Evolutionary conservation across 2,329 filamentous ascomycete species (phyloP).

Genomic region (Diatrype stigma): DNA sequence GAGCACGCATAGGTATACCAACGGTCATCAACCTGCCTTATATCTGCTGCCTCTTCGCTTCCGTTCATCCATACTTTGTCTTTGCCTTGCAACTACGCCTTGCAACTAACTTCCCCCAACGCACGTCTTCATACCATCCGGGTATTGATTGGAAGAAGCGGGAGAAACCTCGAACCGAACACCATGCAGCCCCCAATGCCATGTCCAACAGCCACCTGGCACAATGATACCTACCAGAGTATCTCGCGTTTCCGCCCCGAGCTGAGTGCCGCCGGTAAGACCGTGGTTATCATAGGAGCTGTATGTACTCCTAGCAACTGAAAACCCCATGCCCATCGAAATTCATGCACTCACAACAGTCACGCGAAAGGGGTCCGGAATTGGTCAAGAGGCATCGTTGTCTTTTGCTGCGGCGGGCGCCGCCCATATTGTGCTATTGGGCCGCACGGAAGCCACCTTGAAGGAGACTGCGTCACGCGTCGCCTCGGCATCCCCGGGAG

Average conservation of each 20-base stretch:
- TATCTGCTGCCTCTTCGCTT: no score
- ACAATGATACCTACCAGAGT: constrained; percentile 5
- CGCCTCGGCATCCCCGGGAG: background rate
- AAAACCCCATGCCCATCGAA: background rate
- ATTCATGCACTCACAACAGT: background rate
- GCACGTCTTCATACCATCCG: no score
- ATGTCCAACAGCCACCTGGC: constrained; percentile 2
- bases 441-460: constrained; percentile 4
- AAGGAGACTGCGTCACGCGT: constrained; percentile 5
- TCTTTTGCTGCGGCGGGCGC: constrained; percentile 11
- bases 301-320: background rate
- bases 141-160: no score
- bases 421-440: constrained; percentile 5
- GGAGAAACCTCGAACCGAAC: background rate
- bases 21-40: no score
- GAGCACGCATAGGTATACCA: no score
- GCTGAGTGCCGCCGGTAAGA: constrained; percentile 3
- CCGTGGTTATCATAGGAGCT: constrained; percentile 2
- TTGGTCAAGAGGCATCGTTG: constrained; percentile 6
- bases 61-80: no score
- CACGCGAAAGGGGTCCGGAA: constrained; percentile 7
- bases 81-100: no score
- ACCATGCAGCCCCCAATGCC: constrained; percentile 6
- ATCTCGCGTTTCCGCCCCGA: constrained; percentile 5
- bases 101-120: no score